Base-by-base conservation (phyloP, 352 stramenopile genomes). In the Globisporangium cylindrosporum region DNA sequence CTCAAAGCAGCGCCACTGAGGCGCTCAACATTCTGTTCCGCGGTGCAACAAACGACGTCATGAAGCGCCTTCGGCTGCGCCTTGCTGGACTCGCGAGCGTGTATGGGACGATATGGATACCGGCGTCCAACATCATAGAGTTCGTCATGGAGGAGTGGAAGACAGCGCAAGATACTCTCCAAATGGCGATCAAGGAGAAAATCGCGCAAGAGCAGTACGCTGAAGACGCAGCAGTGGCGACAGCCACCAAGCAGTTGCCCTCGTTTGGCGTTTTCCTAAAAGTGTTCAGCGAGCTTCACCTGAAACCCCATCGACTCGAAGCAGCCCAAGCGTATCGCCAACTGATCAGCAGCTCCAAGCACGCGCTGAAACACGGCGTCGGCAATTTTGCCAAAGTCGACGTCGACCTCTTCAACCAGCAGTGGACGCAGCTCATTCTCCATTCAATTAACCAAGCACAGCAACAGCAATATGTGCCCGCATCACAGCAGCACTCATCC, bases 41-140 rank as follows among this genome's bases (percentile, higher is more conserved):
- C 4, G 66, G 66, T 4, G 56, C 69, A 1, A 60, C 74, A 5
- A 79, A 77, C 51, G 80, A 89, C 32, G 71, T 82, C 5, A 68
- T 77, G 34, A 80, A 84, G 67, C 78, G 80, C 1, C 49, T 84
- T 18, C 72, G 76, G 2, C 67, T 81, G 25, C 77, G 79, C 15
- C 66, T 89, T 15, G 67, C 70, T 0, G 76, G 78, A 0, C 75
- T 89, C 38, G 71, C 77, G 7, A 84, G 77, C 27, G 77, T 89
- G 34, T 89, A 84, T 41, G 80, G 80, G 1, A 62, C 80, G 2
- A 76, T 86, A 22, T 86, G 80, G 78, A 83, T 89, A 34, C 80
- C 80, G 9, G 74, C 72, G 10, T 81, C 84, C 66, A 78, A 67
- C 49, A 59, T 89, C 24, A 66, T 89, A 10, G 73, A 73, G n/a